These are phyloP conservation scores for Bidens hawaiensis DNA, from an alignment of 140 eudicot genomes.

Conservation along the genomic window DNA sequence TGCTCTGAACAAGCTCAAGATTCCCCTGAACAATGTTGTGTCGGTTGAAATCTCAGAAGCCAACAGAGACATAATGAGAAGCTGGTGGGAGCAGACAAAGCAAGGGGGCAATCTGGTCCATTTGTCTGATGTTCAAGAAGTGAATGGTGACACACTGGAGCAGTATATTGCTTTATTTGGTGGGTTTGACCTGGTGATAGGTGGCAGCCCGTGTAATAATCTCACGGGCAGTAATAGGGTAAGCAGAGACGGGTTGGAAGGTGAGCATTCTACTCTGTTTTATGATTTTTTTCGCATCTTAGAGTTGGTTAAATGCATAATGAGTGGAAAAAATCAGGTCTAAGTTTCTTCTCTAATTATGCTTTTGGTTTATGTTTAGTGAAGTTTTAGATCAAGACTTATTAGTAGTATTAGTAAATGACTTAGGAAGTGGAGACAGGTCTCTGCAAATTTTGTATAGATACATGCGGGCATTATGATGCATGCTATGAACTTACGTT, in stretches of 20 bases:
- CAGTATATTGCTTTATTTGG: slow-evolving; percentile 31
- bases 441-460: slow-evolving; percentile 17
- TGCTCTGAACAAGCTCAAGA: slow-evolving; percentile 79
- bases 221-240: slow-evolving; percentile 80
- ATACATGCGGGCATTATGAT: slow-evolving; percentile 8
- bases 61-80: slow-evolving; percentile 56
- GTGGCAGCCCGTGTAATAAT: slow-evolving; percentile 93
- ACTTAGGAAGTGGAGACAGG: slow-evolving; percentile 13
- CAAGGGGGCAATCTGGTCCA: slow-evolving; percentile 64
- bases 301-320: slow-evolving; percentile 43
- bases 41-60: slow-evolving; percentile 73
- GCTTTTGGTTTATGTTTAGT: neutral
- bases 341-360: too few species aligned
- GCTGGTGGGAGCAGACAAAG: slow-evolving; percentile 92
- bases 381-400: slow-evolving; percentile 11
- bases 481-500: neutral
- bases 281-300: slow-evolving; percentile 57
- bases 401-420: slow-evolving; percentile 11
- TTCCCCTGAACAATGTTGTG: slow-evolving; percentile 68
- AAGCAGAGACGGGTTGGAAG: slow-evolving; percentile 84
- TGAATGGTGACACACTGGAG: slow-evolving; percentile 35
- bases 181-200: slow-evolving; percentile 73
- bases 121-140: slow-evolving; percentile 44
- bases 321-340: slow-evolving; percentile 12
- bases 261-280: slow-evolving; percentile 67